Conservation (phyloP, 495 filamentous ascomycete genomes). For the Penicillium coprophilum region DNA sequence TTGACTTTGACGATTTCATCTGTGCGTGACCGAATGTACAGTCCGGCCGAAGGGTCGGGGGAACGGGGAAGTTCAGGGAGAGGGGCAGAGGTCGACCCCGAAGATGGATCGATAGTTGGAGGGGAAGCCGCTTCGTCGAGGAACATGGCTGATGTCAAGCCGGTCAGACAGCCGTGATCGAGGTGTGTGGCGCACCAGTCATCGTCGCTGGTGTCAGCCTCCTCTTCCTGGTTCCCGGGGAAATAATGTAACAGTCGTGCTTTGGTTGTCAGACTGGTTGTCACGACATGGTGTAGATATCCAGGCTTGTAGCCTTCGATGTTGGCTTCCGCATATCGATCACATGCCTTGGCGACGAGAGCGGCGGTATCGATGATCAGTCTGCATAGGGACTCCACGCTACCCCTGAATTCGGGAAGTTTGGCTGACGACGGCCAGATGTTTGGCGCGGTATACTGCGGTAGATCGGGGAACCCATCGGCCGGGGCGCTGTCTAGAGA, state of each 20-base stretch:
- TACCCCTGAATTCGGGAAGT: constrained; percentile 70
- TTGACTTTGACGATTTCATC: constrained; percentile 78
- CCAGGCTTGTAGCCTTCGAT: constrained; percentile 70
- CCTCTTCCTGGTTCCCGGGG: constrained; percentile 37
- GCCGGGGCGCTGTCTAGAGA: constrained; percentile 58
- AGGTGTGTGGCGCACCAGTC: constrained; percentile 97
- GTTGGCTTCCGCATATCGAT: constrained; percentile 75
- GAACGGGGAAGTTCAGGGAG: constrained; percentile 69
- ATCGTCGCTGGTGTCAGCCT: constrained; percentile 60
- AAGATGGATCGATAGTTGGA: constrained; percentile 31
- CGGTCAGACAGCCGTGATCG: constrained; percentile 91
- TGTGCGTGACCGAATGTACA: constrained; percentile 87
- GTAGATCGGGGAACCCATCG: constrained; percentile 57
- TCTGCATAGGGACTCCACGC: constrained; percentile 72
- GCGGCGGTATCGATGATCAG: constrained; percentile 87
- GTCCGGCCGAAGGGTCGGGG: constrained; percentile 78
- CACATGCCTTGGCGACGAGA: constrained; percentile 83
- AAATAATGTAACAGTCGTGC: constrained; percentile 94
- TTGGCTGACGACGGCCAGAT: constrained; percentile 73
- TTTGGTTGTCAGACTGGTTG: constrained; percentile 83
- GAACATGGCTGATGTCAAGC: constrained; percentile 94
- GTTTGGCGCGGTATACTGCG: constrained; percentile 71
- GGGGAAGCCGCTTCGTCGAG: constrained; percentile 70
- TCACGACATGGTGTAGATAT: constrained; percentile 85
- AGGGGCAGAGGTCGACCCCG: neutral